Conservation (phyloP, 805 yeast species). For the Dipodascopsis tothii region DNA sequence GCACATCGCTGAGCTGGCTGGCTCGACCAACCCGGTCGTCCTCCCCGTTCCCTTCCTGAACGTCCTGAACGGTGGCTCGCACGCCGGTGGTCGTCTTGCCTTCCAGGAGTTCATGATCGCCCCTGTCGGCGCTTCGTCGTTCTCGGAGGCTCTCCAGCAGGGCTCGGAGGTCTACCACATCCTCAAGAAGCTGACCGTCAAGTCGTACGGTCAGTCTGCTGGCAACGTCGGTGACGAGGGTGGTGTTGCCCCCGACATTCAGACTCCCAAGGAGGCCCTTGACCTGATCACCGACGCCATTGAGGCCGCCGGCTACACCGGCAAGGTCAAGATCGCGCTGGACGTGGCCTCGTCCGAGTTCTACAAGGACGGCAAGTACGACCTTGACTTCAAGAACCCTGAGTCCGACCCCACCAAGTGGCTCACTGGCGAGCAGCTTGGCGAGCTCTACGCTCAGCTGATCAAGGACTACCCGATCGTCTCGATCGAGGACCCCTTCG, state of each 20-base stretch:
- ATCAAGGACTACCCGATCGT: slow-evolving; percentile 92
- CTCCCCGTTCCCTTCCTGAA: slow-evolving; percentile 98
- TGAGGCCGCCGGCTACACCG: slow-evolving; percentile 90
- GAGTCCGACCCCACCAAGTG: slow-evolving; percentile 82
- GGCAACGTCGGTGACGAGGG: slow-evolving; percentile 99
- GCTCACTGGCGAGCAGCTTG: slow-evolving; percentile 83
- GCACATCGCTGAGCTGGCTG: slow-evolving; percentile 77
- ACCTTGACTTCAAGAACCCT: slow-evolving; percentile 97
- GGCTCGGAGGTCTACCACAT: slow-evolving; percentile 98
- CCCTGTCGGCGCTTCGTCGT: slow-evolving; percentile 82
- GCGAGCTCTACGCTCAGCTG: slow-evolving; percentile 72
- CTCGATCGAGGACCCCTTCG: slow-evolving; percentile 97
- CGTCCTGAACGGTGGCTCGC: slow-evolving; percentile 99
- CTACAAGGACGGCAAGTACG: slow-evolving; percentile 94
- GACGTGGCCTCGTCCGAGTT: slow-evolving; percentile 98
- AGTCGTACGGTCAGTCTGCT: slow-evolving; percentile 94
- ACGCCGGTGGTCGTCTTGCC: slow-evolving; percentile 99
- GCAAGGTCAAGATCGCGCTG: slow-evolving; percentile 83
- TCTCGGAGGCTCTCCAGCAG: slow-evolving; percentile 92
- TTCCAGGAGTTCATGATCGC: slow-evolving; percentile 99
- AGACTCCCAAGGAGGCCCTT: slow-evolving; percentile 92
- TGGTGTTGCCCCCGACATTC: slow-evolving; percentile 99
- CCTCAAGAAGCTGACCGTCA: slow-evolving; percentile 86
- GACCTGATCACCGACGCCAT: slow-evolving; percentile 89
- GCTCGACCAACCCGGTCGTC: slow-evolving; percentile 74